Base-by-base conservation (phyloP, 2,329 filamentous ascomycete species). In the Alternaria alternata region DNA sequence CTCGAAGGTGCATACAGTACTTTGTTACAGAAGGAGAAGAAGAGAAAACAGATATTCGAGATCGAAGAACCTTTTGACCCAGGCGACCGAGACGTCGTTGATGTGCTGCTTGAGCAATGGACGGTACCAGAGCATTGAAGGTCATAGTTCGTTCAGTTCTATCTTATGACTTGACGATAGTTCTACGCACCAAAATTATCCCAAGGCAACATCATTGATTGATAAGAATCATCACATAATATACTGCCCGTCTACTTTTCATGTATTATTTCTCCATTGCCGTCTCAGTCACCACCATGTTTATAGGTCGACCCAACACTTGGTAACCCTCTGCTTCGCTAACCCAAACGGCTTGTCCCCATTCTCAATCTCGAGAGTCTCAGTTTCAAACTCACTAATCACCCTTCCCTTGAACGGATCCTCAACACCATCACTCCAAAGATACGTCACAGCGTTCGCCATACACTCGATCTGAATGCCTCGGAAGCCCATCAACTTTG, bases 401-500 rank as follows among this genome's bases (percentile, higher is more conserved):
- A 75, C 44, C 4, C 20, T 54, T 4, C 65, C 69, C 42, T 63
- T 69, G 49, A 68, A 76, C 51, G 71, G 69, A 26, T 61, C 54
- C 49, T 70, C 68, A 30, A 70, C 67, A 8, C 59, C 55, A 11
- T 67, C 61, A 22, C 59, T 65, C 76, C 75, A 79, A 11, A 74
- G 67, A 57, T 70, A 57, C 30, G 57, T 69, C 11, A 79, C 75
- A 2, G 68, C 62, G 67, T 77, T 71, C 42, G 69, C 59, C 24
- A 77, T 52, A 12, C 64, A 65, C 62, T 79, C 78, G 56, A 80
- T 80, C 59, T 79, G 73, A 56, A 81, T 69, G 12, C 63, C 73
- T 20, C 69, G 65, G 54, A 67, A 80, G 0, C 79, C 79, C 55
- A 65, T 65, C 36, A 41, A 51, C 11, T 65, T 68, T 14, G 75